Percentiles rank a stretch among this genome's conserved stretches.
Conservation (phyloP, 306 rosid species). For the Cucumis hystrix region DNA sequence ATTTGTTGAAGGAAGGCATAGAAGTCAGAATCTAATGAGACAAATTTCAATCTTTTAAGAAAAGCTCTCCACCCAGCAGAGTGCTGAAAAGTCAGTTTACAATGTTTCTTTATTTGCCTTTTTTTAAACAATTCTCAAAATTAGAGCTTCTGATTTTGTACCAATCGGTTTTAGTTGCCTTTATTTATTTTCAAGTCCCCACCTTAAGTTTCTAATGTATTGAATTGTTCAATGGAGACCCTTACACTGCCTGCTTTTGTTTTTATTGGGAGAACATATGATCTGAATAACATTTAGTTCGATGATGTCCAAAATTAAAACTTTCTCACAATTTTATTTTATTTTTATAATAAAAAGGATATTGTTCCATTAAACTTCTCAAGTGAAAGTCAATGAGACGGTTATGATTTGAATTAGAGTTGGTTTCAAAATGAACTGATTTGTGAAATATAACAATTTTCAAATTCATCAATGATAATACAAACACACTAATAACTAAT, state of each 20-base stretch:
- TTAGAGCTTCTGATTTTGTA: neutral
- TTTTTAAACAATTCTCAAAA: no score
- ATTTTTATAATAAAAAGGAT: no score
- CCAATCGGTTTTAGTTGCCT: neutral
- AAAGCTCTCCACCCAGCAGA: neutral
- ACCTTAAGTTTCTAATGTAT: neutral
- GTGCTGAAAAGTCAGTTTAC: neutral
- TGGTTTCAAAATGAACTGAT: no score
- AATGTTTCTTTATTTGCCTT: no score
- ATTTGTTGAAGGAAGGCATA: conserved; percentile 58
- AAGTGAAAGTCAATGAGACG: no score
- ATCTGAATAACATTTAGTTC: neutral
- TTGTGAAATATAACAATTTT: no score
- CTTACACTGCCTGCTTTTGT: no score
- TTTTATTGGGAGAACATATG: neutral
- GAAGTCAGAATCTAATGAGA: conserved; percentile 49
- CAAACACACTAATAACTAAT: no score
- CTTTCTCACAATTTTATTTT: no score
- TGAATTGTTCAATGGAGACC: neutral
- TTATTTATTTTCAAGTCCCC: neutral
- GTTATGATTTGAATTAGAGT: no score
- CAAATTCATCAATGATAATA: no score
- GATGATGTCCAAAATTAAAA: neutral
- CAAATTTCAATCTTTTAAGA: neutral
- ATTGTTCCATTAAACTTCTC: no score